Evolutionary conservation across 331 rosid species (phyloP).

Genomic region (Arachis monticola): DNA sequence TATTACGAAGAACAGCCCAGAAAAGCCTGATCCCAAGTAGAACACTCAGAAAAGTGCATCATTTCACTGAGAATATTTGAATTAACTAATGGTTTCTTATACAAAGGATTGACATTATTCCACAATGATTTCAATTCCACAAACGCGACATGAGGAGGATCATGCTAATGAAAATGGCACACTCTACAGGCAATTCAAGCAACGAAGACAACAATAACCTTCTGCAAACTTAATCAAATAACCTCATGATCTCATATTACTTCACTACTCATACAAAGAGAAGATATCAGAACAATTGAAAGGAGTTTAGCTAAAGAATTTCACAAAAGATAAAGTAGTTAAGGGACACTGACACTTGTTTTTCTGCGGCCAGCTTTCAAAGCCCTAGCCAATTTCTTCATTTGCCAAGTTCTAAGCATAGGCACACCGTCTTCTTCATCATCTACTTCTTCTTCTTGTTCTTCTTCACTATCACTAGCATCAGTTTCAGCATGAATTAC

Average conservation of each 20-base stretch:
- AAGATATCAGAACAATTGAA: slow-evolving; percentile 1
- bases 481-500: slow-evolving; percentile 29
- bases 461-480: slow-evolving; percentile 5
- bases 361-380: slow-evolving; percentile 85
- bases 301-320: neutral
- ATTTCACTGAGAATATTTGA: neutral
- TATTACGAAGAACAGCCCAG: neutral
- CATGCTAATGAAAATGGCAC: slow-evolving; percentile 16
- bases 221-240: slow-evolving; percentile 13
- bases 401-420: slow-evolving; percentile 79
- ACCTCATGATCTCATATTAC: neutral
- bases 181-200: slow-evolving; percentile 12
- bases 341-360: slow-evolving; percentile 62
- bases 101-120: neutral
- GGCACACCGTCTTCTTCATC: slow-evolving; percentile 41
- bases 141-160: neutral
- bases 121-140: slow-evolving; percentile 3
- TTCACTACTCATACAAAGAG: neutral
- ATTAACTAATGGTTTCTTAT: slow-evolving; percentile 8
- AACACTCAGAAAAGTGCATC: neutral
- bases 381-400: slow-evolving; percentile 79
- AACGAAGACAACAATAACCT: slow-evolving; percentile 7
- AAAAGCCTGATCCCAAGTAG: neutral
- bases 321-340: neutral
- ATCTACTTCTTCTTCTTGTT: slow-evolving; percentile 16